Evolutionary conservation across 2,329 filamentous ascomycete genomes (phyloP), one percentile per base, ranked within the genome.

Genomic region (Exophiala oligosperma): DNA sequence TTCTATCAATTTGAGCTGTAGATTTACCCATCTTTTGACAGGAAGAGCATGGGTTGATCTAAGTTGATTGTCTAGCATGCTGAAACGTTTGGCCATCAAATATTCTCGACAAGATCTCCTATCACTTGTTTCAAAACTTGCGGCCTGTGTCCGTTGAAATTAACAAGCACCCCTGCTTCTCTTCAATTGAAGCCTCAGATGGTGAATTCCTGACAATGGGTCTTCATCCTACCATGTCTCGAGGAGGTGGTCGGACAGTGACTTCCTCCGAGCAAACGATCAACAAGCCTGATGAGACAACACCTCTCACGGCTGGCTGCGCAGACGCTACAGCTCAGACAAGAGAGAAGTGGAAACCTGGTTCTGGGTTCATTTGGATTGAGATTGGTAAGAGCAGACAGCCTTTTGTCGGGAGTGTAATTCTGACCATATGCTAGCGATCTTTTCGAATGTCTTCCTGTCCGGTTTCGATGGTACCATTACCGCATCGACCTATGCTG

Each of bases 381-480:
- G 77, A 86, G 71, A 69, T 83, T 6, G 82, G 75, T 76, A 60
- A 17, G 58, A 44, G 14, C 29, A 21, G 46, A 35, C 21, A 61
- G 49, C 12, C 23, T 29, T 17, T 21, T 38, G 49, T 8, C 14
- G 28, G 21, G 35, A 62, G 53, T 59, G 38, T 21, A 7, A 50
- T 47, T 3, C 4, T n/a, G 4, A 17, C 54, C 23, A 9, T 5
- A 8, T 35, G n/a, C 6, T 46, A 77, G 77, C 84, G 29, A 84
- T 87, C 65, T 84, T 86, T 75, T 78, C 80, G 44, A 87, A 87
- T 60, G 84, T 87, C 5, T 87, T 88, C 58, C 77, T 88, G 7
- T 82, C 81, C 26, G 84, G 83, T 2, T 77, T 77, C 59, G 75
- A 78, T 51, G 71, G 73, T 12, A 78, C 76, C 1, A 75, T 78